Evolutionary conservation across 2,329 filamentous ascomycete genomes (phyloP).

Genomic region (Ophiostoma triangulosporum): DNA sequence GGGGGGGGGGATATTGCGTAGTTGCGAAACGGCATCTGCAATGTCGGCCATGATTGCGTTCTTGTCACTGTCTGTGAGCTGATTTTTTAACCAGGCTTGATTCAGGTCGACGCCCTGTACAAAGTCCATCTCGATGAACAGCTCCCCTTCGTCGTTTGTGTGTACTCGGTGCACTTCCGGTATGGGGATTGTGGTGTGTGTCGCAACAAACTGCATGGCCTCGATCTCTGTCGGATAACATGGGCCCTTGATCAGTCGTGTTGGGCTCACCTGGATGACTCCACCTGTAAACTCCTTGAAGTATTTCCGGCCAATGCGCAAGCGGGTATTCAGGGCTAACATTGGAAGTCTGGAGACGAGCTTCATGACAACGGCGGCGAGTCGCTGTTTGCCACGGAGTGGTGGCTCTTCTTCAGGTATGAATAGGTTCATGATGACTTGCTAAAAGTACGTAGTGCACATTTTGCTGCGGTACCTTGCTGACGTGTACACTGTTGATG

Average conservation of each 20-base stretch:
- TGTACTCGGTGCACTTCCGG: conserved; percentile 2
- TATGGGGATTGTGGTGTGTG: conserved; percentile 2
- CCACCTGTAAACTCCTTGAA: too few relatives aligned
- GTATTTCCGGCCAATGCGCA: too few relatives aligned
- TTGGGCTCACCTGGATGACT: too few relatives aligned
- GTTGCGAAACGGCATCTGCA: not conserved
- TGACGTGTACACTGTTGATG: too few relatives aligned
- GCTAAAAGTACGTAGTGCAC: too few relatives aligned
- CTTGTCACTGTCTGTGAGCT: not conserved
- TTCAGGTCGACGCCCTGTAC: conserved; percentile 1
- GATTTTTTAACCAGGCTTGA: not conserved
- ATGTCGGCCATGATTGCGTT: conserved; percentile 4
- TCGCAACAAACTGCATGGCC: conserved; percentile 2
- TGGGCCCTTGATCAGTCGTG: conserved; percentile 11
- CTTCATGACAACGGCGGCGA: too few relatives aligned
- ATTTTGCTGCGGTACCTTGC: too few relatives aligned
- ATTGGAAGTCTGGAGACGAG: too few relatives aligned
- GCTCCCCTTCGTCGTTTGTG: not conserved
- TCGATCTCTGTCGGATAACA: conserved; percentile 7
- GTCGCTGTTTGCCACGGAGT: too few relatives aligned
- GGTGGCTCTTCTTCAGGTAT: too few relatives aligned
- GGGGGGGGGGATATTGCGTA: conserved; percentile 3
- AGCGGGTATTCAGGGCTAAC: too few relatives aligned
- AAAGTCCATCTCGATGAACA: conserved; percentile 9
- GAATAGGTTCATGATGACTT: too few relatives aligned